Evolutionary conservation across 768 basidiomycete genomes (phyloP), one percentile per base, ranked within the genome.

Genomic region (Termitomyces sp.): DNA sequence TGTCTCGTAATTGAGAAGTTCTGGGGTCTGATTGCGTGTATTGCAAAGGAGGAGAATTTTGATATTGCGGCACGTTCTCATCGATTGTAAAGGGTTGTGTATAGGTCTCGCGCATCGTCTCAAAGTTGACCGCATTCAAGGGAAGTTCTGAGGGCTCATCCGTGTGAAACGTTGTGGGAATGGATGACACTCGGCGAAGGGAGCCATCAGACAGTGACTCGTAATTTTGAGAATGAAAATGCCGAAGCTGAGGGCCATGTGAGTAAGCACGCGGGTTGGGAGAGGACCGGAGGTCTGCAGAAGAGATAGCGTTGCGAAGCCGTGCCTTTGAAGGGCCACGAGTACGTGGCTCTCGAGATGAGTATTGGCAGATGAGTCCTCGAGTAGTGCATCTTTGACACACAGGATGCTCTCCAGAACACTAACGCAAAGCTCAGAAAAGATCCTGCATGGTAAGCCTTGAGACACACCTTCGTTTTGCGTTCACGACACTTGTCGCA

Each of bases 401-500:
- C 4, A 76, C 72, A 8, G 83, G 83, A 47, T 73, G 75, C 39
- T 79, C 77, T n/a, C 83, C 83, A 14, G 81, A 82, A 63, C 83
- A 85, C 83, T 85, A 61, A 20, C 49, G 26, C 27, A 34, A 44
- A 20, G 39, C 27, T 32, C 20, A 58, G 31, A 29, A 6, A 22
- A 34, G 22, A 37, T 51, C 27, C 31, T 14, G 24, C 36, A 48
- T 14, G 32, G 27, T 29, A 29, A 32, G 12, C 3, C 6, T 4
- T 6, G 22, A 10, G 39, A 57, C 72, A 39, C 58, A 81, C 83
- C 74, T 83, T 83, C 8, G 81, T 82, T 69, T 85, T 85, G 26
- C 82, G 73, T 57, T 78, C 76, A 18, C 83, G 71, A 63, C 83
- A 85, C 64, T 80, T 81, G 57, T 81, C 78, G 63, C 83, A 85